Evolutionary conservation across 257 asterid genomes (phyloP).

Genomic region (Capsicum baccatum): DNA sequence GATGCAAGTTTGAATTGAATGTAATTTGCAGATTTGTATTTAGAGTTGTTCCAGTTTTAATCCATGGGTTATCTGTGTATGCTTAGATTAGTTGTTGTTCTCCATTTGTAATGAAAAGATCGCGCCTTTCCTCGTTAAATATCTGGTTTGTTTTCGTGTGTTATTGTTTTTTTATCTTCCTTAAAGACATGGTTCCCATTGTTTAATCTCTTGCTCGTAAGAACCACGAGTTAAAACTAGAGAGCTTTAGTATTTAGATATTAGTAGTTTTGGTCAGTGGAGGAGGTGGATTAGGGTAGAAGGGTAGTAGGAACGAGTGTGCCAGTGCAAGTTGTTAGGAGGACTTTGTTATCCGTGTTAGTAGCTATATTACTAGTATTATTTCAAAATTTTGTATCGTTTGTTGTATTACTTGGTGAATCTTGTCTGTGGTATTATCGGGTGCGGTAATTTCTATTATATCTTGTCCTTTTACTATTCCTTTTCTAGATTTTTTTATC

Average conservation of each 20-base stretch:
- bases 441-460: no score
- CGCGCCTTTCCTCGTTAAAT: not conserved
- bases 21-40: not conserved
- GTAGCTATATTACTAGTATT: no score
- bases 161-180: not conserved
- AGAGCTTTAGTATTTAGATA: not conserved
- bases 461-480: no score
- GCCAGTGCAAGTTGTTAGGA: no score
- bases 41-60: not conserved
- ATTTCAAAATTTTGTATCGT: no score
- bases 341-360: no score
- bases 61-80: not conserved
- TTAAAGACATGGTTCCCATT: conserved; percentile 5
- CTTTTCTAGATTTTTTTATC: no score
- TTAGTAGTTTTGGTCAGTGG: not conserved
- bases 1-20: not conserved
- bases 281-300: no score
- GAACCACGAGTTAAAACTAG: not conserved
- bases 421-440: no score
- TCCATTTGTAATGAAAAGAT: not conserved
- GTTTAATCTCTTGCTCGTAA: not conserved
- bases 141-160: not conserved
- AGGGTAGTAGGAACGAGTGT: no score
- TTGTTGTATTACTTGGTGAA: no score
- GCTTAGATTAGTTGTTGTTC: not conserved